Evolutionary conservation across 805 yeast species (phyloP).

Genomic region (Yarrowia alimentaria): DNA sequence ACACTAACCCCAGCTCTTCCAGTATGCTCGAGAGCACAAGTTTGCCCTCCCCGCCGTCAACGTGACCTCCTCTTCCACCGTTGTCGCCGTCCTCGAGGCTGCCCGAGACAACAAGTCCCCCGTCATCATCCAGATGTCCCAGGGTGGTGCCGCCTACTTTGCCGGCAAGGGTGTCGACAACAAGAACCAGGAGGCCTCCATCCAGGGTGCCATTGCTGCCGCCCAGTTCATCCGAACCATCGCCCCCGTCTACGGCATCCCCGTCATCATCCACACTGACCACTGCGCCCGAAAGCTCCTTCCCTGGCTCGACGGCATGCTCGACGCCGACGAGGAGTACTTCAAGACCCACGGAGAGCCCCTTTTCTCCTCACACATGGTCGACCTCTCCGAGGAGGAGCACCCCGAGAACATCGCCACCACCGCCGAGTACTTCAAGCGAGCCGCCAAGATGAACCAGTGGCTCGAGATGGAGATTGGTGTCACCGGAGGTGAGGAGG

Average conservation of each 20-base stretch:
- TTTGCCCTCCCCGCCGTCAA: conserved; percentile 98
- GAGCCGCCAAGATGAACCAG: conserved; percentile 91
- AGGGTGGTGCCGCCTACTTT: conserved; percentile 99
- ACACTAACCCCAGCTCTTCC: conserved; percentile 49
- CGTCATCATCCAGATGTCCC: conserved; percentile 93
- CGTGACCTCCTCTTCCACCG: conserved; percentile 97
- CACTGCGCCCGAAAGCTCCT: conserved; percentile 98
- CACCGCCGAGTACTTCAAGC: conserved; percentile 91
- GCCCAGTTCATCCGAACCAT: conserved; percentile 95
- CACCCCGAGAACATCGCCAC: conserved; percentile 94
- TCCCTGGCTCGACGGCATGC: conserved; percentile 99
- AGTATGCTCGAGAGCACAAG: conserved; percentile 87
- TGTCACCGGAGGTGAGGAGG: conserved; percentile 99
- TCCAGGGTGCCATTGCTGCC: conserved; percentile 94
- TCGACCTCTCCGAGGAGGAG: conserved; percentile 93
- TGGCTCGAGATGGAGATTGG: conserved; percentile 99
- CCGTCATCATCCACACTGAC: conserved; percentile 95
- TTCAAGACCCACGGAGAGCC: conserved; percentile 87
- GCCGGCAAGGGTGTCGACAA: conserved; percentile 99
- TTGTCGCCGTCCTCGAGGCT: conserved; percentile 93
- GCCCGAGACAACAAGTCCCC: conserved; percentile 94
- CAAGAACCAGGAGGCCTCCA: conserved; percentile 89
- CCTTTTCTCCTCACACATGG: conserved; percentile 97
- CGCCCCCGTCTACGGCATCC: conserved; percentile 95
- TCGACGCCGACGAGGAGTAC: conserved; percentile 93